Base-by-base conservation (phyloP, 228 moss, liverwort and hornwort genomes). In the Sphagnum fallax region DNA sequence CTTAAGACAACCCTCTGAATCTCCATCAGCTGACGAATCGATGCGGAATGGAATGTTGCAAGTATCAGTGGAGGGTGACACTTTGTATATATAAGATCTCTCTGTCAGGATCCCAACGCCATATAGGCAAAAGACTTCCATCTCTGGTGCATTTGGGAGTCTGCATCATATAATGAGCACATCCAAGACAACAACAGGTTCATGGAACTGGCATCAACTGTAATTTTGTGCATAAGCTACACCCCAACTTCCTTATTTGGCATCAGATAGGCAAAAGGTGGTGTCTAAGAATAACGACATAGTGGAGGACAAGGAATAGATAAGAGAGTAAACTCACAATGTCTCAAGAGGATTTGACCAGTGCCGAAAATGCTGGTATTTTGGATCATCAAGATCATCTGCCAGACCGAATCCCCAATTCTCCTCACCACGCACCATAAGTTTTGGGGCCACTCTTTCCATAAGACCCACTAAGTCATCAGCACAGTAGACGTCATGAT, bases 341-440 rank as follows among this genome's bases (percentile, higher is more conserved):
- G 85, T 70, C 75, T 86, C 71, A 52, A 86, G 72, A 48, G 85
- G 85, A 75, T 82, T 86, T 5, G 82, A 51, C 85, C 85, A 86
- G 67, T 86, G 81, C 52, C 81, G 81, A 60, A 48, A 71, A 68
- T 86, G 79, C 47, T 73, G 15, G 63, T 86, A 86, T 55, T 86
- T 82, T 12, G 72, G 63, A 66, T 82, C 85, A 49, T 52, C 64
- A 1, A 76, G 79, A 75, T 82, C 65, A 8, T 86, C 79, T 15
- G 85, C 85, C 64, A 82, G 1, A 32, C 85, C 85, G 60, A 73
- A 86, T 18, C 69, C 79, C 82, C 82, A 86, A 49, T 79, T 86
- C 1, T 71, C 82, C 69, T 86, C 82, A 8, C 75, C 77, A 18
- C 85, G 82, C 66, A 74, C 76, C 85, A 86, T 86, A 79, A 86